A percentile compares a stretch with the other conserved stretches of the same genome.
These are phyloP conservation scores for Alternaria consortialis DNA, from an alignment of 2,329 filamentous ascomycete species.

Conservation along the genomic window DNA sequence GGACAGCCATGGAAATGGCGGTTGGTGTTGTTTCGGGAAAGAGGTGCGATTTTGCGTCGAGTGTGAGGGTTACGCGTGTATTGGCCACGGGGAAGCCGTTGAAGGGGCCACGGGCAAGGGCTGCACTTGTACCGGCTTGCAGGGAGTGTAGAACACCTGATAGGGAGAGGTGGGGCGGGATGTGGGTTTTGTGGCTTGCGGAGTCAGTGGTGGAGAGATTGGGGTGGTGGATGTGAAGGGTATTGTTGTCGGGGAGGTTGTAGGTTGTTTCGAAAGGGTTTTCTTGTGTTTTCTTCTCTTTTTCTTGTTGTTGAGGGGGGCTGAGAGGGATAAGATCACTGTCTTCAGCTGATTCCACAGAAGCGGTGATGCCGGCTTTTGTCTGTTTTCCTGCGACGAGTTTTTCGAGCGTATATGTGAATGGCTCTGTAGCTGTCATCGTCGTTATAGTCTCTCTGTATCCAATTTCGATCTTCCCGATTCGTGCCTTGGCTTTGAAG, in stretches of 20 bases:
- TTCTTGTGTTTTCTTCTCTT: conserved; percentile 39
- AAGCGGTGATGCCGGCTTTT: conserved; percentile 77
- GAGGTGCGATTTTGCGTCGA: conserved; percentile 72
- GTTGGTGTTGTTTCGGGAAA: conserved; percentile 73
- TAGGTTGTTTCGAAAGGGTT: conserved; percentile 41
- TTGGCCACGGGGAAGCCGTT: conserved; percentile 82
- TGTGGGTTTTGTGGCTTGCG: conserved; percentile 53
- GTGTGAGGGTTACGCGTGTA: conserved; percentile 73
- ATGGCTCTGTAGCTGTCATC: conserved; percentile 58
- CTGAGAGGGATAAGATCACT: conserved; percentile 20
- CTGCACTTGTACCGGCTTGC: conserved; percentile 82
- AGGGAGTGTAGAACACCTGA: conserved; percentile 64
- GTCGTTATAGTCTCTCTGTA: conserved; percentile 84
- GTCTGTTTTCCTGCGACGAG: conserved; percentile 81
- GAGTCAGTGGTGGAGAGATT: conserved; percentile 55
- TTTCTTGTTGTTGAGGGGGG: conserved; percentile 25
- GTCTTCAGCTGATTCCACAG: conserved; percentile 67
- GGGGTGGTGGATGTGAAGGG: conserved; percentile 66
- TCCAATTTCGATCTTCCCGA: conserved; percentile 92
- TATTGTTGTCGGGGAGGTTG: conserved; percentile 70
- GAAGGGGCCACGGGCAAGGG: conserved; percentile 83
- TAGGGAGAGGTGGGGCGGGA: conserved; percentile 64
- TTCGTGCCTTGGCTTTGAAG: conserved; percentile 83
- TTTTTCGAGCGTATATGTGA: conserved; percentile 75
- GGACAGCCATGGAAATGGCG: conserved; percentile 72